Base-by-base conservation (phyloP, 805 yeast genomes). In the Candida quercuum region DNA sequence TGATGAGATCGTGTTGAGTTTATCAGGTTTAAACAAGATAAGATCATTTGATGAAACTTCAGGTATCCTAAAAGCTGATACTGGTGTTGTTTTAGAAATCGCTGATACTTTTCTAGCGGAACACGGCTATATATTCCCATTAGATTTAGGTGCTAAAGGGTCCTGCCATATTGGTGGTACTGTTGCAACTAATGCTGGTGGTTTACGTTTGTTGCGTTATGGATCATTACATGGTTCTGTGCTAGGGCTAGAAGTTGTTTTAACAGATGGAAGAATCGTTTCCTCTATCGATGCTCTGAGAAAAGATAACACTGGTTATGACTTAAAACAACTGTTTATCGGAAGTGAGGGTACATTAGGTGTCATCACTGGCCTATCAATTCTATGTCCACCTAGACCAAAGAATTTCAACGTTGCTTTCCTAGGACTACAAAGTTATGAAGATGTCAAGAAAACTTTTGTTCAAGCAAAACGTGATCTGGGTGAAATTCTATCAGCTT, bases 151-250 rank as follows among this genome's bases (percentile, higher is more conserved):
- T 40, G 97, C 98, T 27, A 89, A 89, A 64, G 98, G 98, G 12
- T 86, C 96, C 2, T 91, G 97, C 58, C 95, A 86, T 50, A 81
- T 91, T 44, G 97, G 97, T 49, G 98, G 97, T 47, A 85, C 81
- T 37, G 91, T 87, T 31, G 95, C 96, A 15, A 87, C 96, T 15
- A 91, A 91, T 58, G 98, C 98, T 5, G 98, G 98, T 55, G 98
- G 98, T 1, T 71, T 89, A 51, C 70, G 98, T 55, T 68, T 89
- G 35, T 64, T 89, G 43, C 73, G 95, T 49, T 89, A 87, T 57
- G 97, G 97, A 3, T 86, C 95, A 6, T 72, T 89, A 47, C 98
- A 91, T 56, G 98, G 98, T 4, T 67, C 87, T 17, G 95, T 89
- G 0, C 66, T 89, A 33, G 98, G 98, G 1, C 67, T 89, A 39